Conservation (phyloP, 805 yeast genomes). For the Kazachstania africana region DNA sequence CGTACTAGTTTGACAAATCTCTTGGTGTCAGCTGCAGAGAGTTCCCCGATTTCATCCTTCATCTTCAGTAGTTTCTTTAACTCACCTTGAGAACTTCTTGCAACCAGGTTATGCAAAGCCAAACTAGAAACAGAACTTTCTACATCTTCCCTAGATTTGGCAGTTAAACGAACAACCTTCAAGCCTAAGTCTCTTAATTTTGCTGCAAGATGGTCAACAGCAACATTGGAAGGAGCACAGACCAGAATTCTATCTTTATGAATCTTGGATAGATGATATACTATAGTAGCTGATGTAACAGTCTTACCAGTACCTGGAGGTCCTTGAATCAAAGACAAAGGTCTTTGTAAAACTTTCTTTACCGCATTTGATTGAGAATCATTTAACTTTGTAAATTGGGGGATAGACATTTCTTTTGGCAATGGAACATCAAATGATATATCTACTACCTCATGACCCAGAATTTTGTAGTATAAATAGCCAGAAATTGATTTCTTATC, state of each 20-base stretch:
- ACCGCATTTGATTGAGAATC: conserved; percentile 75
- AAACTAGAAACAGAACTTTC: conserved; percentile 50
- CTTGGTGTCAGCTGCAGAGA: conserved; percentile 42
- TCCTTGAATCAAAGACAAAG: conserved; percentile 78
- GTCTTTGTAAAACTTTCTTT: conserved; percentile 50
- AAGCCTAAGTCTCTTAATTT: conserved; percentile 62
- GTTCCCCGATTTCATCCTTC: conserved; percentile 58
- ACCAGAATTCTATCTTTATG: conserved; percentile 61
- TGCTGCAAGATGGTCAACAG: conserved; percentile 80
- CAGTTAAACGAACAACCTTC: conserved; percentile 65
- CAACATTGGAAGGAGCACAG: conserved; percentile 93
- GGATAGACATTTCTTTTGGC: conserved; percentile 52
- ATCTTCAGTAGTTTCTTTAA: conserved; percentile 46
- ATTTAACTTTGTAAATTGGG: conserved; percentile 60
- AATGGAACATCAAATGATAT: conserved; percentile 49
- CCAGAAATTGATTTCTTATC: conserved; percentile 59
- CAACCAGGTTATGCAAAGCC: conserved; percentile 45
- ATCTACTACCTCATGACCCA: conserved; percentile 68
- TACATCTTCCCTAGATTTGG: conserved; percentile 70
- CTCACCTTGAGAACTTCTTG: conserved; percentile 38
- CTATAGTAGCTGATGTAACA: conserved; percentile 80
- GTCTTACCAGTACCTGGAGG: conserved; percentile 98
- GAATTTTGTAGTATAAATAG: conserved; percentile 59
- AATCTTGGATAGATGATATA: conserved; percentile 58
- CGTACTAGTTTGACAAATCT: conserved; percentile 32